These are phyloP conservation scores for Canna indica DNA, from an alignment of 176 grass and related monocot species.

Conservation along the genomic window DNA sequence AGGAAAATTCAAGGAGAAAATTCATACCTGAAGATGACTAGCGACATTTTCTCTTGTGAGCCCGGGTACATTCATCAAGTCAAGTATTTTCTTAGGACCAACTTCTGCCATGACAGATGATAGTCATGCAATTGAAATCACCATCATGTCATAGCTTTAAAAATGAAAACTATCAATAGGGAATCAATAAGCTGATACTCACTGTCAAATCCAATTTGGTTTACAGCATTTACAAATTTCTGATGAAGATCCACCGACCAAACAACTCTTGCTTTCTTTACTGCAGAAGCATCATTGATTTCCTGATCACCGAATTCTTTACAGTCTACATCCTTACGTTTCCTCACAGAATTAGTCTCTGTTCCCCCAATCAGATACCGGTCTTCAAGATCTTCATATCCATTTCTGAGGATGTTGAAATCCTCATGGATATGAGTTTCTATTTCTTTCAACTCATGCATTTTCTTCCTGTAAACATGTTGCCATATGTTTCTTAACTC, in stretches of 20 bases:
- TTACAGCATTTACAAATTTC: conserved; percentile 96
- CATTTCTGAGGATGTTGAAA: conserved; percentile 53
- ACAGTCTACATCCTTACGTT: conserved; percentile 61
- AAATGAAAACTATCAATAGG: background rate
- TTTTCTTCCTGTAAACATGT: conserved; percentile 93
- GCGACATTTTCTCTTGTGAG: conserved; percentile 98
- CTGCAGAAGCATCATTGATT: conserved; percentile 44
- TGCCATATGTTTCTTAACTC: conserved; percentile 99
- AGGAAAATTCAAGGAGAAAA: background rate
- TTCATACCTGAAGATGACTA: conserved; percentile 97
- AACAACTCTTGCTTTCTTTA: conserved; percentile 91
- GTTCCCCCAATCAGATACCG: conserved; percentile 35
- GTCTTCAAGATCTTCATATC: conserved; percentile 63
- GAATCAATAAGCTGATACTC: conserved; percentile 30
- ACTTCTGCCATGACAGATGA: conserved; percentile 52
- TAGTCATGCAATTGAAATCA: background rate
- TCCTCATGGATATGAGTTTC: conserved; percentile 70
- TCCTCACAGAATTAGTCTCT: conserved; percentile 42
- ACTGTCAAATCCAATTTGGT: conserved; percentile 99
- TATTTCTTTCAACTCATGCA: conserved; percentile 93
- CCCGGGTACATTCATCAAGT: conserved; percentile 87
- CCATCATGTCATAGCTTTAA: background rate
- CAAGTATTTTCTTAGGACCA: conserved; percentile 96
- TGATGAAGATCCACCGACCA: conserved; percentile 99
- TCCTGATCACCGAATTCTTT: conserved; percentile 73